Evolutionary conservation across 257 asterid genomes (phyloP).

Genomic region (Nicotiana undulata): DNA sequence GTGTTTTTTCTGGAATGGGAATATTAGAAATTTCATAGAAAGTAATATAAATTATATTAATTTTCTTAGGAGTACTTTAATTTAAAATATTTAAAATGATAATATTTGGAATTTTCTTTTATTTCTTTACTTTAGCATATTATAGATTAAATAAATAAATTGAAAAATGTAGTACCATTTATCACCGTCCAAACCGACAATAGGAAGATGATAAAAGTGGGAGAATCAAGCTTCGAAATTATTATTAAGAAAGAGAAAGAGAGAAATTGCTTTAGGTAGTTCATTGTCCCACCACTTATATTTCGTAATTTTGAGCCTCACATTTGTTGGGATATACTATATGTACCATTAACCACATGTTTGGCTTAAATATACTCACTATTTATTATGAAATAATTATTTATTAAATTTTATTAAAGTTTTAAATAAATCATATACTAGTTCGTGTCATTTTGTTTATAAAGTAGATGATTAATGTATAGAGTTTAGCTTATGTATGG

Average conservation of each 20-base stretch:
- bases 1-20: background rate
- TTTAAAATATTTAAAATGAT: background rate
- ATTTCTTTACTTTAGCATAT: background rate
- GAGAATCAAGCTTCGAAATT: background rate
- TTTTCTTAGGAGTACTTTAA: too few species aligned
- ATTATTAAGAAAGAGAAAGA: background rate
- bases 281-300: background rate
- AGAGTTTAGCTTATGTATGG: too few species aligned
- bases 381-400: too few species aligned
- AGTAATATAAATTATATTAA: background rate
- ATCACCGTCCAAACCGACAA: background rate
- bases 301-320: background rate
- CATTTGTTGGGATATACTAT: too few species aligned
- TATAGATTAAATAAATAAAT: background rate
- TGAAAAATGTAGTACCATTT: background rate
- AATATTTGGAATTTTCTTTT: background rate
- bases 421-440: too few species aligned
- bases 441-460: too few species aligned
- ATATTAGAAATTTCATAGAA: too few species aligned
- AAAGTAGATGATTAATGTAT: too few species aligned
- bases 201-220: background rate
- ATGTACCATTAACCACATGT: too few species aligned
- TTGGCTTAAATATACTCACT: too few species aligned
- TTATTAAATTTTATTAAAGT: too few species aligned
- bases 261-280: background rate